phyloP scores from a whole-genome alignment of 495 filamentous ascomycete genomes.

The Talaromyces borbonicus region DNA sequence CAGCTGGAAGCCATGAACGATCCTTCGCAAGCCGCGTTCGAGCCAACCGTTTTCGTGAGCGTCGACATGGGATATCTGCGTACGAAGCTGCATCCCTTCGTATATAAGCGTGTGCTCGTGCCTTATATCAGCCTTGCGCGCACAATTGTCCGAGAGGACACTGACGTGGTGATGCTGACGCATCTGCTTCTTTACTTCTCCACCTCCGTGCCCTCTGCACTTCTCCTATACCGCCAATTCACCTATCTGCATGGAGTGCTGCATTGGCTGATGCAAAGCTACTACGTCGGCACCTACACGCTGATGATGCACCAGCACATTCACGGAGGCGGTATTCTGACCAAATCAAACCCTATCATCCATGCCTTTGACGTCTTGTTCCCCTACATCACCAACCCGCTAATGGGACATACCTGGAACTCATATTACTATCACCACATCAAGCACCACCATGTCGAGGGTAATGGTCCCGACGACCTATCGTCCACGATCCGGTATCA shows the following conservation, averaged over 20 bases:
- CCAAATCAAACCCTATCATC: slow-evolving; percentile 15
- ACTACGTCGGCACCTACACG: slow-evolving; percentile 62
- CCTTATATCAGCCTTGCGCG: slow-evolving; percentile 48
- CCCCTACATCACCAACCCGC: slow-evolving; percentile 62
- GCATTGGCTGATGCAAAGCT: slow-evolving; percentile 52
- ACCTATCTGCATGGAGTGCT: slow-evolving; percentile 51
- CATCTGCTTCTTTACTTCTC: slow-evolving; percentile 63
- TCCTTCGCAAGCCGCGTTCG: slow-evolving; percentile 32
- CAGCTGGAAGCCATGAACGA: slow-evolving; percentile 45
- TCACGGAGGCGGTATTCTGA: slow-evolving; percentile 62
- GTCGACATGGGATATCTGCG: slow-evolving; percentile 39
- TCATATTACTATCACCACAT: slow-evolving; percentile 79
- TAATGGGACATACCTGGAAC: slow-evolving; percentile 79
- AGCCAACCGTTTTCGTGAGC: slow-evolving; percentile 43
- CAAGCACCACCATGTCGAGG: slow-evolving; percentile 77
- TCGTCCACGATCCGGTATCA: slow-evolving; percentile 69
- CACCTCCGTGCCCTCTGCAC: slow-evolving; percentile 57
- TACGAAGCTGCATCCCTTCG: slow-evolving; percentile 18
- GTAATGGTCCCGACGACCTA: slow-evolving; percentile 67
- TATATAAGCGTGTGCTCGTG: slow-evolving; percentile 40
- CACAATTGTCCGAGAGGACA: slow-evolving; percentile 44
- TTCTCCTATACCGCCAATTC: slow-evolving; percentile 55
- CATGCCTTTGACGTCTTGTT: slow-evolving; percentile 48
- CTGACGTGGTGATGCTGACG: slow-evolving; percentile 67
- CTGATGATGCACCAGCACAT: slow-evolving; percentile 80